Conservation (phyloP, 305 asterid genomes). For the Solanum hybrid region DNA sequence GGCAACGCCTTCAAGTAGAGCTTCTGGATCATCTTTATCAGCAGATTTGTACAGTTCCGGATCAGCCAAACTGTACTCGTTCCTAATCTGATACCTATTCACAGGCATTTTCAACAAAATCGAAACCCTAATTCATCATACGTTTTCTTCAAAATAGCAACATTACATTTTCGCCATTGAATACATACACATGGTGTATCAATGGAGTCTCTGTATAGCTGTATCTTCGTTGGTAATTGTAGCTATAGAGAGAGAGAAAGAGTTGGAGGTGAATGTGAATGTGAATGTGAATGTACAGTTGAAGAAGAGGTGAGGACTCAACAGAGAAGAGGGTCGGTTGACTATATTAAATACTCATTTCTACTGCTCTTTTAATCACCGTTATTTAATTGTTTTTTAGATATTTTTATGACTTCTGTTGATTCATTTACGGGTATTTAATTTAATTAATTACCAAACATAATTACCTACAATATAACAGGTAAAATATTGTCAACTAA, state of each 20-base stretch:
- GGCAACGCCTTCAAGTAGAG: constrained; percentile 93
- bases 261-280: neutral
- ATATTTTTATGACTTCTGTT: neutral
- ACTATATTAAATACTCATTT: neutral
- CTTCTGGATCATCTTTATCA: constrained; percentile 98
- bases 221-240: neutral
- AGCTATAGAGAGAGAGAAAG: neutral
- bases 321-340: neutral
- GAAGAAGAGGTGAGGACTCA: constrained; percentile 7
- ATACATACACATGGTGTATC: neutral
- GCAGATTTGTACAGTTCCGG: constrained; percentile 76
- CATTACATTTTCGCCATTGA: neutral
- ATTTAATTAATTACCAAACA: neutral
- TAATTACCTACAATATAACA: neutral
- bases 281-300: constrained; percentile 5
- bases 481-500: neutral
- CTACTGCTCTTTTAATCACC: neutral
- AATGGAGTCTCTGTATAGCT: neutral
- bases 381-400: neutral
- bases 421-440: neutral
- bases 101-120: constrained; percentile 58
- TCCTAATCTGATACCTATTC: constrained; percentile 73
- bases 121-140: constrained; percentile 23
- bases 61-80: constrained; percentile 89
- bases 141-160: neutral